Evolutionary conservation across 2,329 filamentous ascomycete genomes (phyloP).

Genomic region (Harringtonia aguacate): DNA sequence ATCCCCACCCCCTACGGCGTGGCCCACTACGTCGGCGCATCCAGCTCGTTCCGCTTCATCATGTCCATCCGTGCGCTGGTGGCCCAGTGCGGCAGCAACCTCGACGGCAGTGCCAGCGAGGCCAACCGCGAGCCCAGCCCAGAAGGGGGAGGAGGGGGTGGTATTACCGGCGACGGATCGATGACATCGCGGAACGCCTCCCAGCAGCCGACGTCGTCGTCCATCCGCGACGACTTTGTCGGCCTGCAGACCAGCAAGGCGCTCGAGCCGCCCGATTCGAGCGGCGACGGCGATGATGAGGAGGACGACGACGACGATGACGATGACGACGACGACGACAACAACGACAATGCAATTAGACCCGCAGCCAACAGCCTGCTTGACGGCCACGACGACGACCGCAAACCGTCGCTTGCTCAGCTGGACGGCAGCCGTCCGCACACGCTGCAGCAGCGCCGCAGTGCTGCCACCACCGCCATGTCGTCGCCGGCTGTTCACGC

Average conservation of each 20-base stretch:
- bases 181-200: neutral
- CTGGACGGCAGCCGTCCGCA: neutral
- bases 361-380: too few relatives aligned
- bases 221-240: constrained; percentile 9
- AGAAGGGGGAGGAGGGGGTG: too few relatives aligned
- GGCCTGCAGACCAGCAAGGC: constrained; percentile 8
- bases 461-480: neutral
- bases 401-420: too few relatives aligned
- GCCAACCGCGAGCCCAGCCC: neutral
- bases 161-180: too few relatives aligned
- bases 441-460: neutral
- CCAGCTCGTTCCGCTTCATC: constrained; percentile 12
- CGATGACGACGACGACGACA: neutral
- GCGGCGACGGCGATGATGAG: constrained; percentile 1
- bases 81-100: constrained; percentile 7
- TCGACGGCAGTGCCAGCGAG: neutral
- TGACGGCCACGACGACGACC: too few relatives aligned
- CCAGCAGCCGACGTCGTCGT: neutral
- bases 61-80: constrained; percentile 10
- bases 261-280: constrained; percentile 5
- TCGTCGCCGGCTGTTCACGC: neutral
- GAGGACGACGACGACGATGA: constrained; percentile 2
- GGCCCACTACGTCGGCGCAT: constrained; percentile 10
- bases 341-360: too few relatives aligned
- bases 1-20: constrained; percentile 9